Evolutionary conservation across 1,284 basidiomycete genomes (phyloP).

Genomic region (Dichomitus squalens): DNA sequence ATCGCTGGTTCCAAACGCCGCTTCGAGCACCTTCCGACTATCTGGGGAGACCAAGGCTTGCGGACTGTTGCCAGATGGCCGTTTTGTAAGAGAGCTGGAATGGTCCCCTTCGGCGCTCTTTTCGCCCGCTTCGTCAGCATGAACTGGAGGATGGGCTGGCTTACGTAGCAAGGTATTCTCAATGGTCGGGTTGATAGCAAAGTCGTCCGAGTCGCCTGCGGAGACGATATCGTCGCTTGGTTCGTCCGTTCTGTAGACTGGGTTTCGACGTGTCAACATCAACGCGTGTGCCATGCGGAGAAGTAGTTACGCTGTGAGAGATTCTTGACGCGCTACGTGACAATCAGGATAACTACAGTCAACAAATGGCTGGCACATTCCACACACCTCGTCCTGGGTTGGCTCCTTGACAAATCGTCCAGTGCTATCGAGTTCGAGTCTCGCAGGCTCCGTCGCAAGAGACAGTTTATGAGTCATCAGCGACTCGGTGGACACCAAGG

Average conservation of each 20-base stretch:
- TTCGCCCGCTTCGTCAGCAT: neutral
- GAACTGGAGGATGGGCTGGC: neutral
- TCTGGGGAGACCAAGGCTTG: slow-evolving; percentile 16
- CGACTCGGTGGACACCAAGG: neutral
- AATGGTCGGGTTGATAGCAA: neutral
- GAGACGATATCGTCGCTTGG: slow-evolving; percentile 24
- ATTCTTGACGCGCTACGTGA: slow-evolving; percentile 21
- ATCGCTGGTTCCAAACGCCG: slow-evolving; percentile 32
- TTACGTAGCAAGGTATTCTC: neutral
- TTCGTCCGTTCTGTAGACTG: slow-evolving; percentile 32
- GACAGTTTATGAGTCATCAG: slow-evolving; percentile 20
- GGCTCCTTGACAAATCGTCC: slow-evolving; percentile 20
- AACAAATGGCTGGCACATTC: neutral
- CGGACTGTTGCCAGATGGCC: neutral
- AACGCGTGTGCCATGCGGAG: neutral
- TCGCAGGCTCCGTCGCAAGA: slow-evolving; percentile 18
- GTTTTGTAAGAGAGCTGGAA: neutral
- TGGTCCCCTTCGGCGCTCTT: neutral
- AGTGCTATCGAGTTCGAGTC: slow-evolving; percentile 22
- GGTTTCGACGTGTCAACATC: neutral
- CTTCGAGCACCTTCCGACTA: slow-evolving; percentile 27
- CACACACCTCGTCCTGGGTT: slow-evolving; percentile 24
- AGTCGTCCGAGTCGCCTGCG: slow-evolving; percentile 2
- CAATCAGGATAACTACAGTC: neutral
- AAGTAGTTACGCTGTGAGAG: slow-evolving; percentile 22